Conservation (phyloP, 1,284 basidiomycete genomes). For the Irpex sp. region DNA sequence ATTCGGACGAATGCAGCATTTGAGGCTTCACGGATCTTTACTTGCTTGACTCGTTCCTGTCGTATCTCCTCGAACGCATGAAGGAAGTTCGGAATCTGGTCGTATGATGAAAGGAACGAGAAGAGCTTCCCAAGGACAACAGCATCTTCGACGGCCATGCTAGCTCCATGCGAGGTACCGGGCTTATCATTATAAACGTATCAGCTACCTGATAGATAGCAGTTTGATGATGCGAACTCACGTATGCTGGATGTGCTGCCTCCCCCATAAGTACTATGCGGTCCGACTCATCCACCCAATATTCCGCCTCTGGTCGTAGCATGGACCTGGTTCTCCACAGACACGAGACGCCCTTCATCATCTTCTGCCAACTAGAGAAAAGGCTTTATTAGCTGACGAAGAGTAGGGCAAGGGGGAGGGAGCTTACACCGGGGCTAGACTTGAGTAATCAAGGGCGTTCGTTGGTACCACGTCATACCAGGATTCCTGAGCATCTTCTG, state of each 20-base stretch:
- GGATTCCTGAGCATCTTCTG: conserved; percentile 10
- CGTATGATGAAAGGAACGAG: conserved; percentile 15
- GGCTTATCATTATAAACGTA: conserved; percentile 13
- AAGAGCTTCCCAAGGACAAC: conserved; percentile 28
- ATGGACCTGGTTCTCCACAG: conserved; percentile 11
- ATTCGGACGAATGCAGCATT: conserved; percentile 15
- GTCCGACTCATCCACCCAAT: conserved; percentile 15
- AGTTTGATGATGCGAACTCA: neutral
- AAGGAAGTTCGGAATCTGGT: conserved; percentile 21
- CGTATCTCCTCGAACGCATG: conserved; percentile 26
- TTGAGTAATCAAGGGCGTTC: neutral
- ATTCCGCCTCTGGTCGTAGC: conserved; percentile 10
- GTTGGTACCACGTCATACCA: conserved; percentile 13
- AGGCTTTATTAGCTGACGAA: neutral
- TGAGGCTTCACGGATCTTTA: conserved; percentile 15
- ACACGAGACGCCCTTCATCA: conserved; percentile 11
- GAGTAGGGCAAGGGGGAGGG: neutral
- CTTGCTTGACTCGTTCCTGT: conserved; percentile 13
- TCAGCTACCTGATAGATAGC: neutral
- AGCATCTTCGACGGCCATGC: conserved; percentile 28
- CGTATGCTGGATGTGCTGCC: conserved; percentile 15
- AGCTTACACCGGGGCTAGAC: conserved; percentile 4
- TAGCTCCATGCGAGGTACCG: conserved; percentile 21
- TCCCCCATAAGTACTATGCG: conserved; percentile 16
- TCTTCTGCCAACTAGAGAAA: conserved; percentile 7